Percentiles rank a stretch among this genome's conserved stretches.
These are phyloP conservation scores for Penicillium lagena DNA, from an alignment of 495 filamentous ascomycete species.

Conservation along the genomic window DNA sequence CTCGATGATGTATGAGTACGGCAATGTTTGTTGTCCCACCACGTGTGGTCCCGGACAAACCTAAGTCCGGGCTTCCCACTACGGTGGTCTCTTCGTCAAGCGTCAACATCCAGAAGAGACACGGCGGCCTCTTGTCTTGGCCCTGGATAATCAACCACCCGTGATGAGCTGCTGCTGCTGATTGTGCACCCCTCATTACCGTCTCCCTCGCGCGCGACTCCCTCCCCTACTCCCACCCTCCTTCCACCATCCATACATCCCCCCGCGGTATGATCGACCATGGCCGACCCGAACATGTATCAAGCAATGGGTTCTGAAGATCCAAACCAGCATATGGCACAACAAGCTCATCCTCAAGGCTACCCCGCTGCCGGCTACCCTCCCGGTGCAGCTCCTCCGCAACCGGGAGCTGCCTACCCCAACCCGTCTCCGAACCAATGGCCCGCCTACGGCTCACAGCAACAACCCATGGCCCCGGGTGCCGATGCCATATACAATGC, in stretches of 20 bases:
- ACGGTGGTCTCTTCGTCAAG: constrained; percentile 26
- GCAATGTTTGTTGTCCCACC: no score
- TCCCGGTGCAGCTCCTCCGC: constrained; percentile 55
- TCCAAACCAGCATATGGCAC: constrained; percentile 49
- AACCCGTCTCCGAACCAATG: constrained; percentile 31
- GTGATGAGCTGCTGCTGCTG: constrained; percentile 10
- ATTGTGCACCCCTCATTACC: no score
- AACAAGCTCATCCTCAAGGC: constrained; percentile 48
- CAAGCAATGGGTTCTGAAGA: constrained; percentile 65
- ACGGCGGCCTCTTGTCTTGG: not conserved
- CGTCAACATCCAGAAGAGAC: constrained; percentile 17
- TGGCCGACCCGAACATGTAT: constrained; percentile 77
- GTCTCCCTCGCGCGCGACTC: no score
- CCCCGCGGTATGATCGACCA: constrained; percentile 29
- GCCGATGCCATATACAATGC: constrained; percentile 28
- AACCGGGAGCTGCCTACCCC: constrained; percentile 45
- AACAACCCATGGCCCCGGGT: constrained; percentile 20
- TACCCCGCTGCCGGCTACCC: constrained; percentile 29
- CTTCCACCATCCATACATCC: constrained; percentile 1
- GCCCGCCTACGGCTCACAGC: constrained; percentile 37
- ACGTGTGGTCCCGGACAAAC: no score
- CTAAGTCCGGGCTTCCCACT: no score
- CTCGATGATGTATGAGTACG: no score
- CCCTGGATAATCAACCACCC: constrained; percentile 3
- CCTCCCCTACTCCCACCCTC: constrained; percentile 1